Evolutionary conservation across 164 flowering plant genomes (phyloP), one percentile per base, ranked within the genome.

Genomic region (Umbellularia californica): DNA sequence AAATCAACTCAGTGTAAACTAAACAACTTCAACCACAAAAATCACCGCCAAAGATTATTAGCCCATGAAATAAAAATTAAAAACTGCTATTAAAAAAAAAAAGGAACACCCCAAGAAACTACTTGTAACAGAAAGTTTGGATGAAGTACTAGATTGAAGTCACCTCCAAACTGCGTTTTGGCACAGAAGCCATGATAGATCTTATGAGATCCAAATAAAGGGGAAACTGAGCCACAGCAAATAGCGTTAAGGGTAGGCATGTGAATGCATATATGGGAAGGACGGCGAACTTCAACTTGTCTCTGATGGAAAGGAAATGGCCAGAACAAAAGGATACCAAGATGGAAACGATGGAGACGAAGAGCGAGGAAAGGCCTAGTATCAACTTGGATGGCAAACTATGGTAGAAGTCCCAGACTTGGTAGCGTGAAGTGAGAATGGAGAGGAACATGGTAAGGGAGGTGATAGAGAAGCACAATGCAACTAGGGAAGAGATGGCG

Each of bases 271-370:
- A 76, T 2, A 73, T 13, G 0, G 79, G 76, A 17, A 58, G 55
- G 19, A 65, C 75, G 2, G 70, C 75, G 19, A 14, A 50, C 50
- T 70, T 74, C 3, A 79, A 58, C 66, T 75, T 69, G 23, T 77
- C 75, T 35, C 58, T 58, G 5, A 82, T 72, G 19, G 79, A 66
- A 62, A 79, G 73, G 72, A 65, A 77, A 41, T 77, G 78, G 14
- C 80, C 82, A n/a, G 78, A 72, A 51, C 78, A 77, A 75, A 79
- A 82, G 4, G 82, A 76, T 3, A 79, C 63, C 74, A 82, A 58
- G 72, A 82, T 77, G 25, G 78, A 28, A 70, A 71, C 78, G 17
- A 79, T 75, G 5, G 82, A 79, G 14, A 79, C 33, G 58, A 82
- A 77, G 35, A 82, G 77, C 10, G 78, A 65, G 12, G 80, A 72